Conservation (phyloP, 1,284 basidiomycete species). For the Rhodofomes roseus region DNA sequence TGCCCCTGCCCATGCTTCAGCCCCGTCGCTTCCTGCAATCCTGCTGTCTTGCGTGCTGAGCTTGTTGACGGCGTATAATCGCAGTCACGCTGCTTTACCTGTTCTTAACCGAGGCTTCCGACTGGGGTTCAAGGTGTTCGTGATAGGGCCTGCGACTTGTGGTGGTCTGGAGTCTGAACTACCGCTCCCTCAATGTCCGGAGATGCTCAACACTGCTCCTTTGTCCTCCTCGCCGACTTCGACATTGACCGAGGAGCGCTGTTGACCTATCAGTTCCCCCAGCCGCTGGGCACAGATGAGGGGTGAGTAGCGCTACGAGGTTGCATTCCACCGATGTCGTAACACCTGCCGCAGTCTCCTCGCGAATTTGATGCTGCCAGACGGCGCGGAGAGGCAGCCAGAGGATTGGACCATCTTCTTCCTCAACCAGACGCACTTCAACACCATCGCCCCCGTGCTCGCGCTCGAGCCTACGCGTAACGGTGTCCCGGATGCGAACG, state of each 20-base stretch:
- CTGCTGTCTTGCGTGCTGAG: too few relatives aligned
- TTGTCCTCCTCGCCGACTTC: conserved; percentile 92
- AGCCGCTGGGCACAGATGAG: conserved; percentile 88
- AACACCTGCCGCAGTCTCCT: conserved; percentile 56
- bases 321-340: not conserved
- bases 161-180: too few relatives aligned
- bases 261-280: conserved; percentile 91
- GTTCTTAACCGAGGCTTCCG: too few relatives aligned
- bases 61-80: not conserved
- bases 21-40: not conserved
- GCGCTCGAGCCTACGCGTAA: conserved; percentile 55
- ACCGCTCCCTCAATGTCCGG: conserved; percentile 28
- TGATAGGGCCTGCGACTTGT: too few relatives aligned
- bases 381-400: conserved; percentile 90
- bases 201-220: conserved; percentile 75
- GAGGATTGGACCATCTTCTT: conserved; percentile 99
- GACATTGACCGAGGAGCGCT: conserved; percentile 92
- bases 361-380: conserved; percentile 97
- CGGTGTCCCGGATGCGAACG: conserved; percentile 26
- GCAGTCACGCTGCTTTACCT: too few relatives aligned
- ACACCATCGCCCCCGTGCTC: conserved; percentile 81
- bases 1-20: not conserved
- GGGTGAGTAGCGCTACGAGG: conserved; percentile 51
- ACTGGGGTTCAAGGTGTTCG: too few relatives aligned
- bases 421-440: conserved; percentile 87